phyloP scores from a whole-genome alignment of 2,329 filamentous ascomycete genomes.

The Fusarium piperis region DNA sequence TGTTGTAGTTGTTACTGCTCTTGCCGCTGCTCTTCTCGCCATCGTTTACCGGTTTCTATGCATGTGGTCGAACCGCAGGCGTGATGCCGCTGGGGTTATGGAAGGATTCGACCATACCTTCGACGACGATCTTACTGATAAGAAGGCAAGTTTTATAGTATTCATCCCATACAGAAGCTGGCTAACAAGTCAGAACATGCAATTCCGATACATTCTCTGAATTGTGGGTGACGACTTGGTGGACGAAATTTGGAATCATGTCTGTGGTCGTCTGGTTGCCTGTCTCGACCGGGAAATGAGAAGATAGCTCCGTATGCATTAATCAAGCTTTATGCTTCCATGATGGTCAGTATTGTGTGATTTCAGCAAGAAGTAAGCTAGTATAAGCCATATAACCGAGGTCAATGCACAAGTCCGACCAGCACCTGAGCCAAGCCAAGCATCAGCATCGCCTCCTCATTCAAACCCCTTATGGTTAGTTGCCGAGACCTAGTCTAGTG shows the following conservation, averaged over 20 bases:
- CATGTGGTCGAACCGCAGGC: slow-evolving; percentile 53
- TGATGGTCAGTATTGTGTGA: background rate
- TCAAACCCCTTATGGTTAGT: background rate
- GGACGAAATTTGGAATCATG: background rate
- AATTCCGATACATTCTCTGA: slow-evolving; percentile 32
- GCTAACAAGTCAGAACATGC: slow-evolving; percentile 22
- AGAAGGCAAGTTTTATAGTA: slow-evolving; percentile 28
- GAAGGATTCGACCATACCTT: slow-evolving; percentile 63
- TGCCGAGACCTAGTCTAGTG: background rate
- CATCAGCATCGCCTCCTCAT: background rate
- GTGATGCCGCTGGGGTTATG: slow-evolving; percentile 53
- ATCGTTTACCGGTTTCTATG: slow-evolving; percentile 57
- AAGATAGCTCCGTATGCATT: background rate
- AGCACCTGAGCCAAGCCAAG: background rate
- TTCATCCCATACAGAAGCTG: fast-evolving
- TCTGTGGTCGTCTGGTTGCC: background rate
- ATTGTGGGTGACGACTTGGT: background rate
- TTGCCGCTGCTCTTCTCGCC: slow-evolving; percentile 46
- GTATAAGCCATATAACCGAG: background rate
- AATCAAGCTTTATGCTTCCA: background rate
- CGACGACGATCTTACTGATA: slow-evolving; percentile 62
- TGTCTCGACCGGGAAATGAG: background rate
- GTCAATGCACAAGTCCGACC: background rate
- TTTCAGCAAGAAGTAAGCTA: background rate
- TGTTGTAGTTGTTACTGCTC: slow-evolving; percentile 48